Conservation (phyloP, 306 rosid genomes). For the Nissolia schottii region DNA sequence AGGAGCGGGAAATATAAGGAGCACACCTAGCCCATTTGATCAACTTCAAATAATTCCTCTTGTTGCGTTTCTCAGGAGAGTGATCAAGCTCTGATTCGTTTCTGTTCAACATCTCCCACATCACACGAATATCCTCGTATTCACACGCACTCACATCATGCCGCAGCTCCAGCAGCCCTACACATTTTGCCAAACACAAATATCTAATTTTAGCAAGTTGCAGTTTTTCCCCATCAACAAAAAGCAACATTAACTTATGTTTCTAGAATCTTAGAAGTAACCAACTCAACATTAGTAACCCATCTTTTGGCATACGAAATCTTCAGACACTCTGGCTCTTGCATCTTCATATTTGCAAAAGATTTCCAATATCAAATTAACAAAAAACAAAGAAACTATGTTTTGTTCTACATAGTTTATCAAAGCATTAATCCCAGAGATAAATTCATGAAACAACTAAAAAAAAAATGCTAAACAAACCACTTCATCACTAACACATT, state of each 20-base stretch:
- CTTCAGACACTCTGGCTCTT: neutral
- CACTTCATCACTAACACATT: neutral
- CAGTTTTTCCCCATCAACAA: no score
- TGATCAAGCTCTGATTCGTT: conserved; percentile 35
- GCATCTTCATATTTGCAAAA: neutral
- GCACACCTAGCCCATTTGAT: conserved; percentile 59
- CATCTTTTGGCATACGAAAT: no score
- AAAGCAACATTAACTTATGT: no score
- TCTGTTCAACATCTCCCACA: conserved; percentile 84
- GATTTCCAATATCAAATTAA: neutral
- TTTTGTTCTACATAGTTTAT: neutral
- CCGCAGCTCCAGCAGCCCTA: conserved; percentile 57
- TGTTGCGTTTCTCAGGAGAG: conserved; percentile 29
- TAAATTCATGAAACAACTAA: neutral
- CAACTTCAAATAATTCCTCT: conserved; percentile 33
- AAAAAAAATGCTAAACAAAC: no score
- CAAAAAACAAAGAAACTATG: neutral
- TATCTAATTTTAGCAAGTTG: neutral
- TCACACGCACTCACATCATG: conserved; percentile 65
- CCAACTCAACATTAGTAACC: no score
- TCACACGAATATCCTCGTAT: conserved; percentile 73
- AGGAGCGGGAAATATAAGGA: conserved; percentile 33
- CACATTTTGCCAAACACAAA: neutral
- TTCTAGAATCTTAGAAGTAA: no score
- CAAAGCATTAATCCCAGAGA: neutral